Conservation (phyloP, 2,329 filamentous ascomycete species). For the Exophiala sideris region DNA sequence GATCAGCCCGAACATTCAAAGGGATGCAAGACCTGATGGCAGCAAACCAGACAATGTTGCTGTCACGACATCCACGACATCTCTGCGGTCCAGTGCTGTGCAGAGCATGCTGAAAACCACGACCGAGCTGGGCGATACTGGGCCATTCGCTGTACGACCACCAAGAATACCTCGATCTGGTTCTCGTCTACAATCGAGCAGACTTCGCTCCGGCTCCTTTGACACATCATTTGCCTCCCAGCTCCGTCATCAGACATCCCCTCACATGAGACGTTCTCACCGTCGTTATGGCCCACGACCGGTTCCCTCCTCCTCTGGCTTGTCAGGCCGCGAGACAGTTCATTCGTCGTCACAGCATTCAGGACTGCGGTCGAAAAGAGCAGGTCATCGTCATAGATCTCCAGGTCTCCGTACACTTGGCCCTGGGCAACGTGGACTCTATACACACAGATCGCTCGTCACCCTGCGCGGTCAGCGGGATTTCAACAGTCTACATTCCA, state of each 20-base stretch:
- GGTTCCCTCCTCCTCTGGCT: constrained; percentile 18
- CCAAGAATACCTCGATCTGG: constrained; percentile 36
- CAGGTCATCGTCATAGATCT: constrained; percentile 11
- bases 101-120: constrained; percentile 65
- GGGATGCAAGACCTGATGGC: constrained; percentile 6
- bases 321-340: constrained; percentile 24
- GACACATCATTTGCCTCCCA: constrained; percentile 21
- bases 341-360: constrained; percentile 18
- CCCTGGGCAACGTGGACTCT: constrained; percentile 12
- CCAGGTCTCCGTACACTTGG: constrained; percentile 5
- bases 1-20: constrained; percentile 21
- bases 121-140: constrained; percentile 64
- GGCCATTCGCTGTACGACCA: constrained; percentile 56
- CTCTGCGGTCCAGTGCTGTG: constrained; percentile 48
- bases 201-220: constrained; percentile 23
- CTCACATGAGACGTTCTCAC: constrained; percentile 9
- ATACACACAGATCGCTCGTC: constrained; percentile 26
- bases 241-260: constrained; percentile 13
- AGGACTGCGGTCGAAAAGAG: constrained; percentile 17
- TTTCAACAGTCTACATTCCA: constrained; percentile 20
- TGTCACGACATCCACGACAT: constrained; percentile 5
- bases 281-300: constrained; percentile 18
- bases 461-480: constrained; percentile 25
- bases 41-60: constrained; percentile 8
- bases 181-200: constrained; percentile 22